These are phyloP conservation scores for Selaginella moellendorffii DNA, from an alignment of 75 land plant genomes.

Conservation along the genomic window DNA sequence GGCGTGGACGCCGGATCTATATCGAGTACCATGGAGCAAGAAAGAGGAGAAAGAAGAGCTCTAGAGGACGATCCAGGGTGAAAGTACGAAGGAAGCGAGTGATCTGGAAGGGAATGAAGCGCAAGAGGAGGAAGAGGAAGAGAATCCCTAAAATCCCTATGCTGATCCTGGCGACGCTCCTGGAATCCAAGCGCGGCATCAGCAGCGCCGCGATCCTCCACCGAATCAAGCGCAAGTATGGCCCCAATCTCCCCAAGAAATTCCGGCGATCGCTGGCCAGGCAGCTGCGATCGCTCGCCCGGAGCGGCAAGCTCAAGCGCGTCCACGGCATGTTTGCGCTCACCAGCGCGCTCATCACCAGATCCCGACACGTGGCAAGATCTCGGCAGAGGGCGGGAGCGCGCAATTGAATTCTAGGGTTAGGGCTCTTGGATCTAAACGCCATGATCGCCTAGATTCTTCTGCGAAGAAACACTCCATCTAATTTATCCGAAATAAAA, in stretches of 20 bases:
- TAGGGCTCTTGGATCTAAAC: too few species aligned
- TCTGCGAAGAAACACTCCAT: too few species aligned
- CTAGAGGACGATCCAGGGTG: too few species aligned
- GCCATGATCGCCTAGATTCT: too few species aligned
- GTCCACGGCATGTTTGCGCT: not conserved
- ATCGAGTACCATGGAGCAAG: not conserved
- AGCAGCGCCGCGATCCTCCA: not conserved
- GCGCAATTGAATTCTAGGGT: too few species aligned
- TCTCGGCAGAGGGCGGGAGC: too few species aligned
- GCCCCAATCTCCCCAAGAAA: not conserved
- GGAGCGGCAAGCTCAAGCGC: not conserved
- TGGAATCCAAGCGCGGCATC: not conserved
- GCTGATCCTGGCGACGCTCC: not conserved
- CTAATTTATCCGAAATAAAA: too few species aligned
- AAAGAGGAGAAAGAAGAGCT: not conserved
- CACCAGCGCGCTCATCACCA: not conserved
- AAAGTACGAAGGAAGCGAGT: not conserved
- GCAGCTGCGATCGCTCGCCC: not conserved
- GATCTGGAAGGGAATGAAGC: not conserved
- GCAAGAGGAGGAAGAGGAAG: not conserved
- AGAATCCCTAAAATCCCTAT: not conserved
- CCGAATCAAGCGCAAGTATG: not conserved
- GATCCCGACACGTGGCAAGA: not conserved
- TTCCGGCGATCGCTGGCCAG: not conserved
- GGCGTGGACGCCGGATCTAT: not conserved